These are phyloP conservation scores for Globisporangium parvum DNA, from an alignment of 352 stramenopile species.

Conservation along the genomic window DNA sequence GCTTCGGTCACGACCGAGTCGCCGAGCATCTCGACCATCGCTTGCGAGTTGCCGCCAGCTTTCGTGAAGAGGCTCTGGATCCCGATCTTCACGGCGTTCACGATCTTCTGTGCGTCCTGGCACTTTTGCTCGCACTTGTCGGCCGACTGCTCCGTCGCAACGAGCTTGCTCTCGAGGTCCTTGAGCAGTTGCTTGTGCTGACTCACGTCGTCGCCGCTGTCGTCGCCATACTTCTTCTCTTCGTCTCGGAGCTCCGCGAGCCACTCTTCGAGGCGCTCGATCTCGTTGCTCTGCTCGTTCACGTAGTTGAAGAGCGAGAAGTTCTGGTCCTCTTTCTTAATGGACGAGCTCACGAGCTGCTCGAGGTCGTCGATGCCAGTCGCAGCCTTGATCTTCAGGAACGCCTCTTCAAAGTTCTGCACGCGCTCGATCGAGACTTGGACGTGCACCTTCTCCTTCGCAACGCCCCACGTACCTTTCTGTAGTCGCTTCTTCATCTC, in stretches of 20 bases:
- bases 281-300: constrained; percentile 93
- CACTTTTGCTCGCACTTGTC: constrained; percentile 90
- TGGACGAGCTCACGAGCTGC: constrained; percentile 90
- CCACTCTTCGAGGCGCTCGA: constrained; percentile 89
- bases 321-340: constrained; percentile 96
- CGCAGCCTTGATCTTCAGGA: constrained; percentile 91
- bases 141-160: constrained; percentile 68
- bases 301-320: constrained; percentile 96
- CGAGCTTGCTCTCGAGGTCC: constrained; percentile 83
- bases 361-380: constrained; percentile 92
- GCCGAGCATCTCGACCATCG: constrained; percentile 82
- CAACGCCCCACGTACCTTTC: constrained; percentile 73
- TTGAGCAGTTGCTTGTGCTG: constrained; percentile 88
- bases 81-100: constrained; percentile 86
- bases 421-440: constrained; percentile 88
- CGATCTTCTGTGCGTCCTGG: constrained; percentile 81
- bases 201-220: constrained; percentile 78
- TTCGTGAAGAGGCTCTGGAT: constrained; percentile 77
- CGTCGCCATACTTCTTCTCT: constrained; percentile 80
- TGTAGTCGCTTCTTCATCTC: constrained; percentile 72
- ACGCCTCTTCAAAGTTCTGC: constrained; percentile 94
- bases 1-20: constrained; percentile 89
- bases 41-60: constrained; percentile 74
- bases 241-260: constrained; percentile 70
- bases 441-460: constrained; percentile 84